Evolutionary conservation across 2,329 filamentous ascomycete genomes (phyloP).

Genomic region (Cladosporium phlei): DNA sequence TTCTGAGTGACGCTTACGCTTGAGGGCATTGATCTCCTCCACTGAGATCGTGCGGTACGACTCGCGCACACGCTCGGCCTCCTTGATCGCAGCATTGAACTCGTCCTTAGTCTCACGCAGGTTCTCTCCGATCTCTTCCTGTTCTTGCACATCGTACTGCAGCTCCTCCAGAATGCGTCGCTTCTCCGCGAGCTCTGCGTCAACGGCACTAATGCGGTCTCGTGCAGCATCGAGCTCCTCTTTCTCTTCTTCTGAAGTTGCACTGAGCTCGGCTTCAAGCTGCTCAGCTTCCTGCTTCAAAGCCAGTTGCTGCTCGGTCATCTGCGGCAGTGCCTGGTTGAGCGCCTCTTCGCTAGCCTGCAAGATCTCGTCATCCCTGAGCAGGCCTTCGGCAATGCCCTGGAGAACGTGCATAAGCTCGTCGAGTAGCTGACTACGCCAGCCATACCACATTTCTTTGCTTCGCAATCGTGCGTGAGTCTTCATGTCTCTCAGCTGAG

Average conservation of each 20-base stretch:
- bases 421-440: conserved; percentile 83
- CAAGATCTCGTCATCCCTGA: conserved; percentile 64
- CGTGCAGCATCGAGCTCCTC: conserved; percentile 71
- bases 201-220: conserved; percentile 59
- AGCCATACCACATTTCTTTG: conserved; percentile 97
- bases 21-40: conserved; percentile 72
- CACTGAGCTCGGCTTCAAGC: conserved; percentile 66
- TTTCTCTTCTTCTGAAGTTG: conserved; percentile 74
- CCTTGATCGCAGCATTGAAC: conserved; percentile 68
- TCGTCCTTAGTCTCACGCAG: conserved; percentile 63
- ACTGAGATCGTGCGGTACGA: conserved; percentile 86
- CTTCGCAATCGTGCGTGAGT: conserved; percentile 83
- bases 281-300: conserved; percentile 59
- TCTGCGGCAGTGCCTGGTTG: conserved; percentile 59
- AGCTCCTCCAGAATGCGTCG: conserved; percentile 63
- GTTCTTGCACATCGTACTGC: conserved; percentile 61
- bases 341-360: conserved; percentile 65
- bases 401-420: conserved; percentile 77
- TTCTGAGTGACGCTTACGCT: conserved; percentile 51
- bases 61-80: conserved; percentile 77
- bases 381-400: conserved; percentile 71
- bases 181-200: conserved; percentile 66
- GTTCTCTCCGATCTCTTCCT: conserved; percentile 59
- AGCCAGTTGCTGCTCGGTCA: conserved; percentile 57
- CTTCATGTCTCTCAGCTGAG: conserved; percentile 96